Conservation (phyloP, 2,329 filamentous ascomycete species). For the Mollisiaceae sp. region DNA sequence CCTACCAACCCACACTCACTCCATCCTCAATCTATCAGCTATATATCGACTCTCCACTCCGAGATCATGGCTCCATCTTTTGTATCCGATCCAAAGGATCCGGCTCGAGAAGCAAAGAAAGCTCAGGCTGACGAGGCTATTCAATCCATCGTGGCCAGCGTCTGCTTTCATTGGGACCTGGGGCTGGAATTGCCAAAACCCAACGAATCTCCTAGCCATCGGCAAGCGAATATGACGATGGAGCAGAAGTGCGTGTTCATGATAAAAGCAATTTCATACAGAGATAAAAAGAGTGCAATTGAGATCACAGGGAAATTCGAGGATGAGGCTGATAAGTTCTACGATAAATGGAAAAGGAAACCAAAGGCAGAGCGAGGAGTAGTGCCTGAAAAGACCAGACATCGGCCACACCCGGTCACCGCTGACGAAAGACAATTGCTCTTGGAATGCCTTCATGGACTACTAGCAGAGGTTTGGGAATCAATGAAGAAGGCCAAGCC, state of each 20-base stretch:
- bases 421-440: slow-evolving; percentile 17
- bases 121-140: background rate
- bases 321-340: slow-evolving; percentile 20
- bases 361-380: slow-evolving; percentile 27
- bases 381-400: slow-evolving; percentile 26
- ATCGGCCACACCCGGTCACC: slow-evolving; percentile 22
- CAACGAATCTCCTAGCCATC: background rate
- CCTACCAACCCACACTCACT: too few species aligned
- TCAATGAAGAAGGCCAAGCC: background rate
- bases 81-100: too few species aligned
- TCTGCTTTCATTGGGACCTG: background rate
- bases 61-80: background rate
- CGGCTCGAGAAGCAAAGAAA: background rate
- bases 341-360: slow-evolving; percentile 30
- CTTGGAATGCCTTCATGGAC: slow-evolving; percentile 15
- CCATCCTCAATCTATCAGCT: too few species aligned
- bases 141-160: background rate
- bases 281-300: background rate
- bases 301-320: slow-evolving; percentile 16
- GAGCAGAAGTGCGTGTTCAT: background rate
- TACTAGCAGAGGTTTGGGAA: background rate
- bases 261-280: background rate
- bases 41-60: background rate
- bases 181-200: background rate
- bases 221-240: background rate